Evolutionary conservation across 164 flowering plant species (phyloP).

Genomic region (Vitis amurensis): DNA sequence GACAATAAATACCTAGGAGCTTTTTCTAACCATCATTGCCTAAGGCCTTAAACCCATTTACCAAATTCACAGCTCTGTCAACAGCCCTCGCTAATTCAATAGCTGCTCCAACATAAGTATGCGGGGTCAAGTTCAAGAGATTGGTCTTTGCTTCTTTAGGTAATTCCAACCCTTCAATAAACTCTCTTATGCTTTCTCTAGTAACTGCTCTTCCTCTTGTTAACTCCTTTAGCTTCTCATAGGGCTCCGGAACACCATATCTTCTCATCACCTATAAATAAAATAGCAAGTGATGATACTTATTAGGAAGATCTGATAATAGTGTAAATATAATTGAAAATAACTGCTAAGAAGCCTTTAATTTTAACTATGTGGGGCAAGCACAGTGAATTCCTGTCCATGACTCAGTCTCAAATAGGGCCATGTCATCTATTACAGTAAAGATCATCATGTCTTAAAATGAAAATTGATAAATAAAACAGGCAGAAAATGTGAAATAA

Average conservation of each 20-base stretch:
- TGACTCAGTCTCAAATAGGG: too few species aligned
- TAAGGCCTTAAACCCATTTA: conserved; percentile 20
- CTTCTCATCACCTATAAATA: conserved; percentile 82
- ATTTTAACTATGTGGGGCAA: too few species aligned
- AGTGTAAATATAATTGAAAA: too few species aligned
- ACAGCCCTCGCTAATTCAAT: conserved; percentile 51
- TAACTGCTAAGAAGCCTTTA: too few species aligned
- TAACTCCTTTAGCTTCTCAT: conserved; percentile 92
- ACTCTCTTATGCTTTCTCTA: conserved; percentile 66
- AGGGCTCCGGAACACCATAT: conserved; percentile 91
- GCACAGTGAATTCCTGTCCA: too few species aligned
- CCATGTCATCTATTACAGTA: too few species aligned
- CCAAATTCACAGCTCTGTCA: conserved; percentile 29
- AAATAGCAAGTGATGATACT: neutral
- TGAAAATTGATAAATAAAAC: too few species aligned
- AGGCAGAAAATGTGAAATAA: too few species aligned
- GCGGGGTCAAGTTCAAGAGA: conserved; percentile 75
- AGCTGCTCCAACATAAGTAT: conserved; percentile 75
- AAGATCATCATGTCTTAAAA: too few species aligned
- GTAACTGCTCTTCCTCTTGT: conserved; percentile 89
- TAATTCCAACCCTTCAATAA: conserved; percentile 68
- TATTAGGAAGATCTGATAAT: too few species aligned
- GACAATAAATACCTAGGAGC: neutral
- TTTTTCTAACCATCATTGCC: neutral
- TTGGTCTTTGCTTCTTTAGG: conserved; percentile 61